Percentiles rank a stretch among this genome's conserved stretches.
Conservation (phyloP, 176 grass and related monocot species). For the Rhynchospora tenuis region DNA sequence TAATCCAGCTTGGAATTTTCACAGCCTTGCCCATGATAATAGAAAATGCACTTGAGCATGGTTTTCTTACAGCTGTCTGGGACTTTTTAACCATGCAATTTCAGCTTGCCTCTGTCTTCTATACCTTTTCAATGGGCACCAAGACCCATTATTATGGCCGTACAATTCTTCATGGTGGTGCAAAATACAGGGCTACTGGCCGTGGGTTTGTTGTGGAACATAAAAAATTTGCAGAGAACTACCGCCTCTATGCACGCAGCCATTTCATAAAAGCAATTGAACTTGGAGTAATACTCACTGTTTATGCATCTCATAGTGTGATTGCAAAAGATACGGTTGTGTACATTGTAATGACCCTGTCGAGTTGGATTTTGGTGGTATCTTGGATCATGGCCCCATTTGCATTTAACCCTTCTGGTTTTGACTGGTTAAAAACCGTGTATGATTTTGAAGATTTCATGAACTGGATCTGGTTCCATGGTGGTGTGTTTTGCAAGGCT, state of each 20-base stretch:
- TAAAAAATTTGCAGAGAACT: conserved; percentile 94
- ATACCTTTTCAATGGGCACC: conserved; percentile 97
- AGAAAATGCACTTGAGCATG: conserved; percentile 85
- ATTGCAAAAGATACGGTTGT: conserved; percentile 70
- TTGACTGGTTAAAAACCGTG: conserved; percentile 99
- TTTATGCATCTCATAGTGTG: conserved; percentile 84
- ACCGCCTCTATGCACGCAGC: conserved; percentile 88
- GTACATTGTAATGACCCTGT: conserved; percentile 91
- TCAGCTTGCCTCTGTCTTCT: conserved; percentile 84
- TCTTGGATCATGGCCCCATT: conserved; percentile 99
- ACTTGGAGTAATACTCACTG: conserved; percentile 81
- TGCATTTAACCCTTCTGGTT: conserved; percentile 95
- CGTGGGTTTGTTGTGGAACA: conserved; percentile 98
- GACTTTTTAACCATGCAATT: conserved; percentile 97
- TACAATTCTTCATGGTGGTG: conserved; percentile 97
- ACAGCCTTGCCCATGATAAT: conserved; percentile 95
- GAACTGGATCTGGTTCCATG: conserved; percentile 91
- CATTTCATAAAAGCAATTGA: conserved; percentile 98
- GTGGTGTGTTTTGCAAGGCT: conserved; percentile 69
- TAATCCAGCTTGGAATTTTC: conserved; percentile 88
- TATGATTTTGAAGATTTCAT: conserved; percentile 97
- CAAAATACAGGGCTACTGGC: conserved; percentile 91
- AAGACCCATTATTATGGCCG: conserved; percentile 91
- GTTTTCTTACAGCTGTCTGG: conserved; percentile 82
- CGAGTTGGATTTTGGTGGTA: conserved; percentile 85